Evolutionary conservation across 306 rosid genomes (phyloP), one percentile per base, ranked within the genome.

Genomic region (Prinsepia uniflora): DNA sequence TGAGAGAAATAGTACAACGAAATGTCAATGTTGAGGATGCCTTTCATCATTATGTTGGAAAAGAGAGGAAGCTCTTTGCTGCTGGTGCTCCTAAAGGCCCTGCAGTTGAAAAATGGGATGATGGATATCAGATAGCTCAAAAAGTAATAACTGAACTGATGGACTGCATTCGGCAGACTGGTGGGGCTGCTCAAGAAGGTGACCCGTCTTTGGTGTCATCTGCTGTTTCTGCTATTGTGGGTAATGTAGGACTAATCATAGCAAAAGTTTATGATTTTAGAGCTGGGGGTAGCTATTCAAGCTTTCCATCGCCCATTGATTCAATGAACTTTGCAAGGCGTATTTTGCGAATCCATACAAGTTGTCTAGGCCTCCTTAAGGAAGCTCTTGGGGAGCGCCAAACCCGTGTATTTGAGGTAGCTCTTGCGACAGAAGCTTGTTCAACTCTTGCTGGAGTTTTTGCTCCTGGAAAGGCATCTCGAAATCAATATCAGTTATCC

Each of bases 131-230:
- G 78, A 82, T 87, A 70, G 89, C 97, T 75, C 97, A 86, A 74
- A 85, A 82, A 65, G 83, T 89, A 76, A 90, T 86, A 50, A 66
- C 75, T 67, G 91, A 90, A 47, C 63, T 94, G 71, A 94, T 91
- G 77, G 96, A 94, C 36, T 86, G 96, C 81, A 86, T 94, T 68
- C 83, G 89, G 87, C 96, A 94, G 76, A 94, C 99, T 44, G 97
- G 96, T 46, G 99, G 97, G 79, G 99, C 99, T 77, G 99, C 99
- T 76, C 99, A 94, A 80, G 99, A 94, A 83, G 99, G 99, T 45
- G 99, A 94, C 62, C 97, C 99, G 20, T 86, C 96, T 71, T 84
- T 94, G 87, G 97, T 94, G 36, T 80, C 90, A 74, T 94, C 91
- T 84, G 97, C 97, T 18, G 87, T 94, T 82, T 84, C 95, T 79